Conservation (phyloP, 495 filamentous ascomycete species). For the Talaromyces nanjingensis region DNA sequence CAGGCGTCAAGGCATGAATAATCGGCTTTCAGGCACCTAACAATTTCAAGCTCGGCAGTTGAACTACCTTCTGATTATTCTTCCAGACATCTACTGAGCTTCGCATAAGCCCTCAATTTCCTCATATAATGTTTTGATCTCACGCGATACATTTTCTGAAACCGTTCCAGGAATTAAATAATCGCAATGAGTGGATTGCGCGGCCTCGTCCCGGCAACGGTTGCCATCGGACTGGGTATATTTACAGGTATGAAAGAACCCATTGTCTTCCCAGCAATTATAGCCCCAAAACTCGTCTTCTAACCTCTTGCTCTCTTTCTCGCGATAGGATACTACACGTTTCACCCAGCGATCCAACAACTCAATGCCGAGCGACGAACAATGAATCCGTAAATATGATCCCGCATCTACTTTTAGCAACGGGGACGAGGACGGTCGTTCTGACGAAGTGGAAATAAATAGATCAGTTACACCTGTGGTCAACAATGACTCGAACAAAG, state of each 20-base stretch:
- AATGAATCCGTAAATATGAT: not conserved
- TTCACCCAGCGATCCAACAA: conserved; percentile 22
- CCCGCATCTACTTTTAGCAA: not conserved
- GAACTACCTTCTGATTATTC: not conserved
- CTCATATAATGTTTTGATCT: not conserved
- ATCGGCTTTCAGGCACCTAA: not conserved
- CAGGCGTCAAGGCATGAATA: not conserved
- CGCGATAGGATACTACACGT: conserved; percentile 24
- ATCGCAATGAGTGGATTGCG: conserved; percentile 15
- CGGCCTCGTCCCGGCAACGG: conserved; percentile 29
- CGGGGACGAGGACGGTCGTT: not conserved
- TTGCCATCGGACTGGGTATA: conserved; percentile 36
- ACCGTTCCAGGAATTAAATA: not conserved
- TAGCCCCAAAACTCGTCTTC: not conserved
- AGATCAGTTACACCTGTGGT: not conserved
- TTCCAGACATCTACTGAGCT: not conserved
- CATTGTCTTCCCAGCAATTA: not conserved
- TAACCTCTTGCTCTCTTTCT: not conserved
- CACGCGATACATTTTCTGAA: not conserved
- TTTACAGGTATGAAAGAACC: conserved; percentile 24
- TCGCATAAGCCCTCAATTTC: not conserved
- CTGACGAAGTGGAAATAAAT: conserved; percentile 10
- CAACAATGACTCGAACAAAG: not conserved
- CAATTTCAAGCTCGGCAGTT: not conserved
- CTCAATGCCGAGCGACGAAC: not conserved